Base-by-base conservation (phyloP, 2,329 filamentous ascomycete genomes). In the Tolypocladium tundrense region DNA sequence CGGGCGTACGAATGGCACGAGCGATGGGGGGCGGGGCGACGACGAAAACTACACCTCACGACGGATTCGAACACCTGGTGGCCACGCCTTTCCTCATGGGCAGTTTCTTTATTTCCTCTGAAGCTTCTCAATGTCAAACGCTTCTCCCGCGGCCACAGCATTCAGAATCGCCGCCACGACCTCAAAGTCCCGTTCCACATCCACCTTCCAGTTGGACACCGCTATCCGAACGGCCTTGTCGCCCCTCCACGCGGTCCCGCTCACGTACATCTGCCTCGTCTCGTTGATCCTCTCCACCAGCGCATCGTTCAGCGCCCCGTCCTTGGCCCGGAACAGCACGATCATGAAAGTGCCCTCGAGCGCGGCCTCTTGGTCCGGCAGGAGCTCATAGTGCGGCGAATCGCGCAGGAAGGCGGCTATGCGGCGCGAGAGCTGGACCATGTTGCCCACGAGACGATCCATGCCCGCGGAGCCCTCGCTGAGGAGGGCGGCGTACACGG, bases 121-220 rank as follows among this genome's bases (percentile, higher is more conserved):
- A 51, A 52, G 13, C 40, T 9, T n/a, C 21, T 45, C 54, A 2
- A 69, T 64, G 16, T 69, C 65, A 58, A 71, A 70, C 41, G 64
- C 58, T 11, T 62, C 62, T 1, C 66, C 68, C 53, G 70, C 64
- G 6, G 74, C 76, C 55, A 86, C 77, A 56, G 71, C 67, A 31
- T 76, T 73, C 64, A 96, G 70, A 3, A 92, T 85, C 6, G 78
- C 73, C 60, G 75, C 79, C 19, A 95, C 81, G n/a, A 90, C 69
- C 24, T 72, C 73, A 60, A 87, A 73, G 68, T 96, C 91, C 60
- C 79, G 78, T 53, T 85, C 78, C 0, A 86, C 78, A 66, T 92
- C 79, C 2, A 89, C 87, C 70, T 83, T 83, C 90, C 91, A 96
- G 67, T 89, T 97, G 43, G 88, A 88, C 48, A 96, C 84, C 0